Evolutionary conservation across 108 stramenopile species (phyloP).

Genomic region (Cyclotella cryptica): DNA sequence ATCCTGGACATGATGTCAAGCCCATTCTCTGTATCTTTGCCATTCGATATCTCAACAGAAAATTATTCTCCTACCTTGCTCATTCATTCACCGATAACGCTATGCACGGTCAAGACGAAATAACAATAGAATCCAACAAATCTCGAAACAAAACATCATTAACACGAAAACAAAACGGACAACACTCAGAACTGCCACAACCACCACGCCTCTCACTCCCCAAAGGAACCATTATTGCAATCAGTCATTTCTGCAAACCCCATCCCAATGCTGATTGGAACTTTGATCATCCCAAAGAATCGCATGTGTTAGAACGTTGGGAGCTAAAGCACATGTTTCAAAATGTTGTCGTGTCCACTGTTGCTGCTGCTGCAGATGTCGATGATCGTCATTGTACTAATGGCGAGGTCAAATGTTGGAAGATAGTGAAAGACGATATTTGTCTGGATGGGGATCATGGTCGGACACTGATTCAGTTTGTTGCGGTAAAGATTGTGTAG

Average conservation of each 20-base stretch:
- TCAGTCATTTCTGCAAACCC: conserved; percentile 84
- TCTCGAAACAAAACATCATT: background rate
- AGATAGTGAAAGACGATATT: conserved; percentile 72
- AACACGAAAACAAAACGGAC: conserved; percentile 2
- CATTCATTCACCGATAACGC: conserved; percentile 8
- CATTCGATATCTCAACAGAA: conserved; percentile 77
- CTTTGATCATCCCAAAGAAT: conserved; percentile 83
- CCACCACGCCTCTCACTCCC: conserved; percentile 26
- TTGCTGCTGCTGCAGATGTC: background rate
- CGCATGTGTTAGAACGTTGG: conserved; percentile 71
- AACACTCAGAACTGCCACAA: background rate
- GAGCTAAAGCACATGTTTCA: conserved; percentile 67
- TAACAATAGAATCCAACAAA: too few species aligned
- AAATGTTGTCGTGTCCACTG: background rate
- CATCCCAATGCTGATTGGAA: conserved; percentile 64
- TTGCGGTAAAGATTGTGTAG: conserved; percentile 58
- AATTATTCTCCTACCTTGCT: conserved; percentile 52
- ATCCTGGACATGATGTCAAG: background rate
- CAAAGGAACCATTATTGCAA: conserved; percentile 65
- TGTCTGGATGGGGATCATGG: conserved; percentile 82
- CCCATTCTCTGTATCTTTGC: conserved; percentile 57
- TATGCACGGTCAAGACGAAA: background rate
- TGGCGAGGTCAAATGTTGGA: conserved; percentile 40
- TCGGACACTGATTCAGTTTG: conserved; percentile 81
- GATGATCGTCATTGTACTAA: background rate